Conservation (phyloP, 192 early-diverging fungal species). For the Chytriomyces sp. region DNA sequence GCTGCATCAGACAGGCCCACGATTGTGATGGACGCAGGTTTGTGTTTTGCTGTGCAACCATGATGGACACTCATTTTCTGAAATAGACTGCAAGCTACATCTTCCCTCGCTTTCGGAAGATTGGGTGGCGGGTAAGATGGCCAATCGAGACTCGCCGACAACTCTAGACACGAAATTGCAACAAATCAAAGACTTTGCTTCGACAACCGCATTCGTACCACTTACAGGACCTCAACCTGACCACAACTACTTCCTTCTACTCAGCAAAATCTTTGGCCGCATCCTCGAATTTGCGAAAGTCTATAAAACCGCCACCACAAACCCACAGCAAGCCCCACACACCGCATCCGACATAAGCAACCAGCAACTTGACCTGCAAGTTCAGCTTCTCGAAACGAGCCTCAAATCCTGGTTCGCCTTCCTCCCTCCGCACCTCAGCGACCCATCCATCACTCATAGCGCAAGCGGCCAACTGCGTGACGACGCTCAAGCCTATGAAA, state of each 20-base stretch:
- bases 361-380: constrained; percentile 8
- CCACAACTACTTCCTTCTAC: constrained; percentile 39
- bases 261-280: constrained; percentile 50
- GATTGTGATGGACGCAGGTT: constrained; percentile 44
- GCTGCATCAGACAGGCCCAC: constrained; percentile 40
- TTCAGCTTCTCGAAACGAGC: constrained; percentile 39
- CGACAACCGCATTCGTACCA: constrained; percentile 40
- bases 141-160: not conserved
- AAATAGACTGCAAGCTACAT: constrained; percentile 46
- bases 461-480: not conserved
- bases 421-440: constrained; percentile 15
- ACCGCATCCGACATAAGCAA: not conserved
- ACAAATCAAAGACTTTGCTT: constrained; percentile 40
- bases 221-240: constrained; percentile 23
- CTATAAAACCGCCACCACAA: constrained; percentile 13
- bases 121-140: not conserved
- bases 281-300: constrained; percentile 45
- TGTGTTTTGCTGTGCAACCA: not conserved
- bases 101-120: constrained; percentile 31
- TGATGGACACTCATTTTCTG: not conserved
- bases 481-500: not conserved
- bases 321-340: not conserved
- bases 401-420: constrained; percentile 42
- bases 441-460: not conserved
- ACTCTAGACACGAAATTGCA: not conserved